Conservation (phyloP, 495 filamentous ascomycete species). For the Parathielavia appendiculata region DNA sequence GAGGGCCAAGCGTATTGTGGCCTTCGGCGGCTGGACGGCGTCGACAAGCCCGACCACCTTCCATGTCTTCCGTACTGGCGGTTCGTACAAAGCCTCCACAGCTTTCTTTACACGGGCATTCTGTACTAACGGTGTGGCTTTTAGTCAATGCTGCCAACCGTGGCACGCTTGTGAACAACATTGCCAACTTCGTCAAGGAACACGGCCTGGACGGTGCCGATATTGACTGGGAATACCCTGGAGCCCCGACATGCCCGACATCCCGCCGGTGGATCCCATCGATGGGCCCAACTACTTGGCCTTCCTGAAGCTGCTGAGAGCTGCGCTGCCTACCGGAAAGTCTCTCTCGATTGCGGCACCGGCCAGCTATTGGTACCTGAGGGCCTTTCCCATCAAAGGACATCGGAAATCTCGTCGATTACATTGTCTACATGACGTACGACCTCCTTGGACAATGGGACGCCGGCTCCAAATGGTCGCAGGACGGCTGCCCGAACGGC, state of each 20-base stretch:
- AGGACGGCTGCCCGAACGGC: conserved; percentile 33
- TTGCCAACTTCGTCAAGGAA: conserved; percentile 27
- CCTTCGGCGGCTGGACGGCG: conserved; percentile 38
- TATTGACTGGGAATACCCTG: conserved; percentile 44
- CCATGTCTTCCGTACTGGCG: conserved; percentile 24
- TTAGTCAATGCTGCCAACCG: conserved; percentile 23
- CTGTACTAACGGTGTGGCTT: too few species aligned
- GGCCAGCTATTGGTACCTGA: conserved; percentile 19
- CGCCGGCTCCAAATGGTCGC: neutral
- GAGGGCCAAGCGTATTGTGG: conserved; percentile 31
- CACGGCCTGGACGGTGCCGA: conserved; percentile 36
- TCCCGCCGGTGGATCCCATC: conserved; percentile 9
- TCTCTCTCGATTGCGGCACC: conserved; percentile 26
- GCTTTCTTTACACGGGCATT: too few species aligned
- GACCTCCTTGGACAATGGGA: conserved; percentile 31
- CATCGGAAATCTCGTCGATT: conserved; percentile 24
- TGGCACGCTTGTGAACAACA: conserved; percentile 23
- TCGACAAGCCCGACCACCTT: conserved; percentile 20
- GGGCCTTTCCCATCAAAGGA: conserved; percentile 19
- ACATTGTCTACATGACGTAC: conserved; percentile 34
- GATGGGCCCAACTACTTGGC: conserved; percentile 24
- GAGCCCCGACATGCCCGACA: conserved; percentile 29
- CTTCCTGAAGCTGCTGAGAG: conserved; percentile 21
- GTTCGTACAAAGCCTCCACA: too few species aligned
- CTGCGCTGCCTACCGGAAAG: conserved; percentile 16